Base-by-base conservation (phyloP, 208 protist genomes). In the Naegleria gruberi region DNA sequence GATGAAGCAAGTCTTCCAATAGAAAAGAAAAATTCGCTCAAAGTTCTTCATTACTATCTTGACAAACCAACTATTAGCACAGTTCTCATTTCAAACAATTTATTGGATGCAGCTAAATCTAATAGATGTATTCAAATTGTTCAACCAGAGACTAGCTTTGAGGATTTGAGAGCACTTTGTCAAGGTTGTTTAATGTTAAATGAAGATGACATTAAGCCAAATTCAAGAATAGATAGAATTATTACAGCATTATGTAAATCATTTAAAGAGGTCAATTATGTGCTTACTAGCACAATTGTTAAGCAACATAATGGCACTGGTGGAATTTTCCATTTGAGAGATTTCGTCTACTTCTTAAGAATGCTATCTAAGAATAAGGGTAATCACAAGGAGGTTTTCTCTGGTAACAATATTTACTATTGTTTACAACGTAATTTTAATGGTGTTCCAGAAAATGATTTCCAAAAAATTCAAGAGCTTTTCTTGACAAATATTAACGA, bases 331-430 rank as follows among this genome's bases (percentile, higher is more conserved):
- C 73, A 91, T 46, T 90, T 91, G 82, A 30, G 93, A 34, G 93
- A 94, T 55, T 94, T 94, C 55, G 89, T 94, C 0, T 93, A 93
- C n/a, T 94, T 94, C 42, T 85, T 94, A 34, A 83, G 93, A 47
- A 92, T 91, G 65, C 47, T 94, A 12, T 42, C 37, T 45, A 90
- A 47, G 19, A 40, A 87, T 46, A 65, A 0, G 0, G 6, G 77
- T 17, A 4, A 15, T 0, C 4, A 88, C 19, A 40, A 43, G 10
- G 34, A 82, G 0, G 77, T 34, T 1, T 46, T 41, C 3, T n/a
- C 34, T 55, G n/a, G 74, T 4, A 23, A 87, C 4, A 90, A 86
- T 47, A 44, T 92, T 15, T 34, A 91, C 0, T 30, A 87, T 10
- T n/a, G 34, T 10, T 51, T 93, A 7, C 77, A 93, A 89, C 74